Percentiles rank a stretch among this genome's conserved stretches.
These are phyloP conservation scores for Vicia faba DNA, from an alignment of 306 rosid genomes.

Conservation along the genomic window DNA sequence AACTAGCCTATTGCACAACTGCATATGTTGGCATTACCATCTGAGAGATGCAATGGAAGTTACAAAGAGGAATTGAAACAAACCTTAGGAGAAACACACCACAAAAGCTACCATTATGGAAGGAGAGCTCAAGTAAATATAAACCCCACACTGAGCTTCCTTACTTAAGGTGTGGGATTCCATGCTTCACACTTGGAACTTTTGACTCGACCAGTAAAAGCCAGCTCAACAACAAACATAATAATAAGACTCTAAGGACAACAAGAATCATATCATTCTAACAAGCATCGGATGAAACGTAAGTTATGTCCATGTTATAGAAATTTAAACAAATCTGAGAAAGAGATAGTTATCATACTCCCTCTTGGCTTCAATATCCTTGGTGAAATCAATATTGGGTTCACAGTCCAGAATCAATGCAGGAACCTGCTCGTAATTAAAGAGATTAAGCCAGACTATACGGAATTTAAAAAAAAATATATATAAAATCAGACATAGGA, in stretches of 20 bases:
- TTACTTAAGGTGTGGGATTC: slow-evolving; percentile 13
- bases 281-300: neutral
- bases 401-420: slow-evolving; percentile 97
- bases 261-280: neutral
- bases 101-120: slow-evolving; percentile 12
- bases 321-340: slow-evolving; percentile 22
- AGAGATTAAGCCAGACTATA: slow-evolving; percentile 22
- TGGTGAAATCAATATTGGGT: slow-evolving; percentile 97
- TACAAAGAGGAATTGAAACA: neutral
- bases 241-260: slow-evolving; percentile 11
- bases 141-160: neutral
- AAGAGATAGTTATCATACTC: slow-evolving; percentile 60
- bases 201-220: neutral
- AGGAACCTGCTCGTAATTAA: slow-evolving; percentile 71
- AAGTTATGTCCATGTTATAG: slow-evolving; percentile 3
- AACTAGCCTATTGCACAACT: too few species aligned
- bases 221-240: slow-evolving; percentile 21
- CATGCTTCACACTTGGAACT: slow-evolving; percentile 7
- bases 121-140: neutral
- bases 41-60: slow-evolving; percentile 9
- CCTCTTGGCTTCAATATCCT: slow-evolving; percentile 89
- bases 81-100: slow-evolving; percentile 1
- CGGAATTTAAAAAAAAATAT: neutral
- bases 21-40: slow-evolving; percentile 4
- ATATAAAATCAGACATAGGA: slow-evolving; percentile 19